phyloP scores from a whole-genome alignment of 345 rosid species.

The Eutrema heterophyllum region DNA sequence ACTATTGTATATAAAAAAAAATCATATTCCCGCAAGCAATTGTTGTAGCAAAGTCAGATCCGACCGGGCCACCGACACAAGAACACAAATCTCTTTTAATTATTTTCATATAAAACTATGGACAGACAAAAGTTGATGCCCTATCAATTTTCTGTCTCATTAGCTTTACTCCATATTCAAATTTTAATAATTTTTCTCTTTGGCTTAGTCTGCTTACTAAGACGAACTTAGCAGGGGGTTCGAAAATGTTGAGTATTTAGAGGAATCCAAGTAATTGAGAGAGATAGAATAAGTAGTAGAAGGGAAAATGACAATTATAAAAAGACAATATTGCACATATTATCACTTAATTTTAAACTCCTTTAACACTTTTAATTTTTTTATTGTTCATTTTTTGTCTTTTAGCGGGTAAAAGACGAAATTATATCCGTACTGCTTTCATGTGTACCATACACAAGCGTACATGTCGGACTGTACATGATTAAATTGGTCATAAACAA shows the following conservation, averaged over 20 bases:
- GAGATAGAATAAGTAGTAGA: background rate
- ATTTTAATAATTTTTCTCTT: background rate
- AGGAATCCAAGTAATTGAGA: background rate
- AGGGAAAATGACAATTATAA: background rate
- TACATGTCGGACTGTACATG: too few species aligned
- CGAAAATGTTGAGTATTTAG: background rate
- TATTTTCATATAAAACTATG: background rate
- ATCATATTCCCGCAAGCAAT: background rate
- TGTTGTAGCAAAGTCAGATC: conserved; percentile 1
- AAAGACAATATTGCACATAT: too few species aligned
- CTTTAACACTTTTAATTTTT: too few species aligned
- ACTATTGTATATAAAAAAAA: background rate
- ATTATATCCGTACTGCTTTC: too few species aligned
- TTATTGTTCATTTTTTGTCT: too few species aligned
- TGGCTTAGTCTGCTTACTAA: background rate
- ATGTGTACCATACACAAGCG: too few species aligned
- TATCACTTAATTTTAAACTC: too few species aligned
- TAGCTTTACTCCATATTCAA: background rate
- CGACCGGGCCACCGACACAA: conserved; percentile 28
- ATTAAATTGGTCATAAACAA: too few species aligned
- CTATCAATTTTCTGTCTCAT: conserved; percentile 8
- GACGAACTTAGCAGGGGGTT: background rate
- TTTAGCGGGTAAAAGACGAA: too few species aligned
- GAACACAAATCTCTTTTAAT: background rate
- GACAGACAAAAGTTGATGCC: conserved; percentile 13